Evolutionary conservation across 495 filamentous ascomycete species (phyloP).

Genomic region (Xeromyces bisporus): DNA sequence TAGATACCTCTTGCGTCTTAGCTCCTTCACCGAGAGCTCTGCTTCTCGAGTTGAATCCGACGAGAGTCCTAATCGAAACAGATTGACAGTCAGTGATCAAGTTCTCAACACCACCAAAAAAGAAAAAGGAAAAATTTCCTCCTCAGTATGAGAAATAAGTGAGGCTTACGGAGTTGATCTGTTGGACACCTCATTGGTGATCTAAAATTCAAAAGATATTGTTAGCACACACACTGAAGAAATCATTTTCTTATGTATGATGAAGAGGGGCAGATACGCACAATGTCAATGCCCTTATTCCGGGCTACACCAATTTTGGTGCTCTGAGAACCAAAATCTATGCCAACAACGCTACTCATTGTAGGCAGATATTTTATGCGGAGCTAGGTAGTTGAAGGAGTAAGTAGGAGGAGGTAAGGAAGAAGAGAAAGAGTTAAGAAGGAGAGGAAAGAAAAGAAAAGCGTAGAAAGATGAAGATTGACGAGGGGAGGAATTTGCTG

Average conservation of each 20-base stretch:
- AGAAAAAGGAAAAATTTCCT: too few species aligned
- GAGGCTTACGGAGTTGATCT: constrained; percentile 79
- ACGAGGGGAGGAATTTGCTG: constrained; percentile 28
- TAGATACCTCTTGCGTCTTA: constrained; percentile 98
- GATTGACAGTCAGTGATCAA: constrained; percentile 16
- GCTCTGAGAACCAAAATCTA: constrained; percentile 94
- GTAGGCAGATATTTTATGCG: constrained; percentile 15
- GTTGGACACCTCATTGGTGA: constrained; percentile 98
- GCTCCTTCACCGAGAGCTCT: constrained; percentile 87
- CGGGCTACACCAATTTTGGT: constrained; percentile 94
- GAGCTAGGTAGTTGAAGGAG: too few species aligned
- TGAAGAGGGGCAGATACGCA: constrained; percentile 38
- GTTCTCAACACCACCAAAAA: too few species aligned
- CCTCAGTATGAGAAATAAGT: too few species aligned
- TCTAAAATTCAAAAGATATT: constrained; percentile 34
- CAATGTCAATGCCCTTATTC: constrained; percentile 98
- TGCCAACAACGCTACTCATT: constrained; percentile 66
- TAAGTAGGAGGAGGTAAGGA: constrained; percentile 5
- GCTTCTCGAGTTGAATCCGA: constrained; percentile 85
- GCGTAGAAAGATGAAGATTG: constrained; percentile 12
- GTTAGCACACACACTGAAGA: background rate
- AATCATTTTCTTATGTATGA: too few species aligned
- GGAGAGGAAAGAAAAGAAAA: constrained; percentile 9
- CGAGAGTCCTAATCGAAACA: constrained; percentile 50
- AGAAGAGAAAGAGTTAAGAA: constrained; percentile 5